phyloP scores from a whole-genome alignment of 2,329 filamentous ascomycete species.

The Fusarium sp. region DNA sequence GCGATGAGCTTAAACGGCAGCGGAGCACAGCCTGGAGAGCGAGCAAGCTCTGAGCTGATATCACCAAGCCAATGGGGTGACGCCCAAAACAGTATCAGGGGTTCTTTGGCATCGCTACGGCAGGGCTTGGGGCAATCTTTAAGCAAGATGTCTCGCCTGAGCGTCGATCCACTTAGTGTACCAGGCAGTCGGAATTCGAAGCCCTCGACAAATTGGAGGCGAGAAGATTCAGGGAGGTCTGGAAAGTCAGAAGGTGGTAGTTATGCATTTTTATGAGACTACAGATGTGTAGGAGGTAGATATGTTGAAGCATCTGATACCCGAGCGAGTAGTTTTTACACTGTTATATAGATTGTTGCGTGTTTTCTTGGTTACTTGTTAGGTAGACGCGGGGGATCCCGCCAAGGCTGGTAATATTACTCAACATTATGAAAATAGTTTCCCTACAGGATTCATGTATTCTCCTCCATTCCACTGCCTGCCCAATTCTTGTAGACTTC shows the following conservation, averaged over 20 bases:
- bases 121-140: constrained; percentile 27
- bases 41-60: constrained; percentile 40
- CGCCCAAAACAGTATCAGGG: constrained; percentile 38
- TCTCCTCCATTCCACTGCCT: too few species aligned
- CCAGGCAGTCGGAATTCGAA: constrained; percentile 31
- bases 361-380: background rate
- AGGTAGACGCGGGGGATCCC: background rate
- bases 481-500: too few species aligned
- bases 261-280: constrained; percentile 46
- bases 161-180: constrained; percentile 27
- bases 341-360: background rate
- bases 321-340: constrained; percentile 13
- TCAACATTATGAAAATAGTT: background rate
- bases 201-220: constrained; percentile 32
- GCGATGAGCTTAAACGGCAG: constrained; percentile 38
- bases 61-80: constrained; percentile 49
- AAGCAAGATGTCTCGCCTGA: constrained; percentile 29
- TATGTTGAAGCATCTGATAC: constrained; percentile 25
- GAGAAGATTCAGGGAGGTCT: constrained; percentile 34
- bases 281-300: background rate
- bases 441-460: too few species aligned
- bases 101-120: constrained; percentile 37
- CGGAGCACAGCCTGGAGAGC: constrained; percentile 41
- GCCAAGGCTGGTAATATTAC: background rate
- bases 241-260: constrained; percentile 41